Base-by-base conservation (phyloP, 2,329 filamentous ascomycete genomes). In the Exutisphaerella laricina region DNA sequence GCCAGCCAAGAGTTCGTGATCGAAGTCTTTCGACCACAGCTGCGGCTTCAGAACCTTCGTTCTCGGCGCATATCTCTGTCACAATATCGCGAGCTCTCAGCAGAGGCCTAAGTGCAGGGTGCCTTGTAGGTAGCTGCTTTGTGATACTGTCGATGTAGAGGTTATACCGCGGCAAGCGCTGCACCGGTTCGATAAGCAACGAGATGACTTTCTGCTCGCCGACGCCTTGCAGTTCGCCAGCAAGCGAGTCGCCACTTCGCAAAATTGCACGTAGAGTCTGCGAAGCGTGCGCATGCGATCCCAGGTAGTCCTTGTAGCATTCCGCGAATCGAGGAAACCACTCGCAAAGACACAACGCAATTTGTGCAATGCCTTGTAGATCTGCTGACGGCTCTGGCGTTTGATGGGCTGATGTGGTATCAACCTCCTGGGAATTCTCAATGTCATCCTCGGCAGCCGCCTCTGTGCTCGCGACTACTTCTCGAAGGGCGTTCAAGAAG, bases 81-180 rank as follows among this genome's bases (percentile, higher is more conserved):
- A 98, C 88, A 40, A 95, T 85, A 62, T 97, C 92, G 53, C 90
- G 78, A 0, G 92, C 89, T 61, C 88, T 89, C 30, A 96, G 77
- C 67, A 98, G 82, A 2, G 77, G 75, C 53, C 85, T 83, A 40
- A 95, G 74, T 0, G 89, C 89, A 2, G 88, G 86, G 61, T 97
- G 89, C 6, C 85, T 81, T 38, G 89, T 79, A 4, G 90, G 89
- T 13, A 97, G 75, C 48, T 85, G 88, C 53, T 83, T 81, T 35
- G 92, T 79, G 59, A 98, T 96, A 58, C 94, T 89, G 68, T 98
- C 92, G 56, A 98, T 97, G 60, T 97, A 84, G 25, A 98, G 73
- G 58, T 88, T 96, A 68, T 98, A 98, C 18, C 92, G 83, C 18
- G 92, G 92, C 39, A 98, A 75, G 39, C 92, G 78, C 65, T 98